These are phyloP conservation scores for Acer negundo DNA, from an alignment of 345 rosid species.

Conservation along the genomic window DNA sequence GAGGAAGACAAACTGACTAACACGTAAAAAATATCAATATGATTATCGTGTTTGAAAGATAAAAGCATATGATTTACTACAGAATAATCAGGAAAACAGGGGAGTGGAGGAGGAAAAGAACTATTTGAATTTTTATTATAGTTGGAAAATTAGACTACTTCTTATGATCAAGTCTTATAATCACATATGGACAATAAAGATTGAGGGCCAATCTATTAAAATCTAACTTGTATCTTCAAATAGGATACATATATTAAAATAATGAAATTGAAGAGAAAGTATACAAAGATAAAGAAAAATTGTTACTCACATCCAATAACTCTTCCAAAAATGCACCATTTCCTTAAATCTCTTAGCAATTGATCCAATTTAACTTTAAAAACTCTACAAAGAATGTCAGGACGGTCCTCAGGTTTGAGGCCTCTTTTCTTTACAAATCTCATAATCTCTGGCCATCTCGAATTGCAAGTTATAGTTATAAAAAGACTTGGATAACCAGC, in stretches of 20 bases:
- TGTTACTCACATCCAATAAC: neutral
- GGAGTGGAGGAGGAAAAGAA: neutral
- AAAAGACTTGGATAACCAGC: neutral
- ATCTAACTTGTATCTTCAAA: neutral
- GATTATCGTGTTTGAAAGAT: neutral
- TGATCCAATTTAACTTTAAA: neutral
- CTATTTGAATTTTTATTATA: neutral
- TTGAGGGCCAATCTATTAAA: too few relatives aligned
- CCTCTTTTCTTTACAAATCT: neutral
- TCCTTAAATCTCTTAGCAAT: neutral
- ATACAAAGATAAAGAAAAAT: too few relatives aligned
- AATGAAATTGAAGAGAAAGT: neutral
- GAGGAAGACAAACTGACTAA: neutral
- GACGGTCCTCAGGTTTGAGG: neutral
- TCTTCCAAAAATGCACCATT: neutral
- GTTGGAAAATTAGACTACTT: conserved; percentile 1
- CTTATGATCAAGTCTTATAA: neutral
- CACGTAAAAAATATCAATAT: neutral
- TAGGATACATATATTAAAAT: too few relatives aligned
- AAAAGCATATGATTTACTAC: neutral
- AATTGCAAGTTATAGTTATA: neutral
- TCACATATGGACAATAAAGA: conserved; percentile 1
- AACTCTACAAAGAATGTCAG: neutral
- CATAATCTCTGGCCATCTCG: neutral
- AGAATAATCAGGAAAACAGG: neutral